These are phyloP conservation scores for Hypoxylon fuscum DNA, from an alignment of 495 filamentous ascomycete genomes.

Conservation along the genomic window DNA sequence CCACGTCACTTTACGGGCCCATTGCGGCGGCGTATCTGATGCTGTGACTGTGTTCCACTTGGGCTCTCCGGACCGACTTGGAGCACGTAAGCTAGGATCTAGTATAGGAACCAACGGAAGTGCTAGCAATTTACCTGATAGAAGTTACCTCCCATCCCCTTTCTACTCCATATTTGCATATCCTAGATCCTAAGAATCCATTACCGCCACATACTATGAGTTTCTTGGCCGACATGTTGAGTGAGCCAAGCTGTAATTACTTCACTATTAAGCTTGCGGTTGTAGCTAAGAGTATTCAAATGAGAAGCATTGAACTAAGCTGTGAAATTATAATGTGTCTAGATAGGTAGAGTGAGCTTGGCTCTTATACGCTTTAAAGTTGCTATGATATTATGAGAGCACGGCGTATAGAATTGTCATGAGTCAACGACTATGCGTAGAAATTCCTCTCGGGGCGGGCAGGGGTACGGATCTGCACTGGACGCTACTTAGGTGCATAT, in stretches of 20 bases:
- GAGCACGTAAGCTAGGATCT: constrained; percentile 12
- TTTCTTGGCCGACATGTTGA: constrained; percentile 62
- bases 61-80: constrained; percentile 89
- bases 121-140: constrained; percentile 68
- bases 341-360: too few relatives aligned
- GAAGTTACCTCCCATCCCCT: constrained; percentile 90
- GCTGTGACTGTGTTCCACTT: constrained; percentile 82
- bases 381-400: too few relatives aligned
- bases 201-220: constrained; percentile 92
- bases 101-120: neutral
- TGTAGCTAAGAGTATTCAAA: neutral
- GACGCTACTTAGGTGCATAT: too few relatives aligned
- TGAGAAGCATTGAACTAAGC: neutral
- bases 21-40: constrained; percentile 75
- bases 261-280: neutral
- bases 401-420: too few relatives aligned
- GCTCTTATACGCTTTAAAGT: too few relatives aligned
- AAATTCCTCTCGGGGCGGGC: too few relatives aligned
- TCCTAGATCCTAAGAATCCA: constrained; percentile 93
- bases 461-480: too few relatives aligned
- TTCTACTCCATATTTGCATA: constrained; percentile 85
- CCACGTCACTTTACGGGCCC: constrained; percentile 87
- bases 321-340: neutral
- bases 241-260: neutral
- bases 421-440: too few relatives aligned